phyloP scores from a whole-genome alignment of 2,329 filamentous ascomycete genomes.

The Acephala macrosclerotiorum region DNA sequence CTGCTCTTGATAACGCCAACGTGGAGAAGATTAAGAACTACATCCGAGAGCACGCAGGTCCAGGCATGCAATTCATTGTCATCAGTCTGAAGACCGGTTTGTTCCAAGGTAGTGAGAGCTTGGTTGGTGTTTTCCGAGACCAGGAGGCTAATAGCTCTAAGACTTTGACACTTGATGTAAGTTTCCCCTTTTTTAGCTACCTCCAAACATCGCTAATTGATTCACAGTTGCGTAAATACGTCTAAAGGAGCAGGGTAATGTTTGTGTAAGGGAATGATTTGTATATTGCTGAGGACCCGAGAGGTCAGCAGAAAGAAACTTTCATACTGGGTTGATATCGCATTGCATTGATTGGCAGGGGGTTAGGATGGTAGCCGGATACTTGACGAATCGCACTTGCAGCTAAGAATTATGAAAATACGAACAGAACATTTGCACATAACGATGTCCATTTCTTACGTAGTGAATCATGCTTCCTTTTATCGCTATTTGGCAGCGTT shows the following conservation, averaged over 20 bases:
- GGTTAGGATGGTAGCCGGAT: constrained; percentile 15
- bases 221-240: constrained; percentile 39
- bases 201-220: constrained; percentile 24
- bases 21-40: constrained; percentile 97
- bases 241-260: constrained; percentile 21
- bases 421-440: neutral
- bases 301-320: neutral
- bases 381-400: constrained; percentile 13
- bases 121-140: constrained; percentile 95
- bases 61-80: constrained; percentile 99
- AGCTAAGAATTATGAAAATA: constrained; percentile 14
- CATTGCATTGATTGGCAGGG: constrained; percentile 9
- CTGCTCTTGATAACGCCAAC: constrained; percentile 97
- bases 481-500: no score
- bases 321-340: constrained; percentile 13
- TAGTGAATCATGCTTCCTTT: neutral
- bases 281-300: neutral
- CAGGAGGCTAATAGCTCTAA: constrained; percentile 92
- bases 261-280: constrained; percentile 6
- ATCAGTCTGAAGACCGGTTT: constrained; percentile 95
- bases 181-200: constrained; percentile 47
- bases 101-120: constrained; percentile 94
- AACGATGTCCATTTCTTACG: neutral
- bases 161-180: constrained; percentile 93
- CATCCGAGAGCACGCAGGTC: constrained; percentile 90